These are phyloP conservation scores for Talaromyces thailandensis DNA, from an alignment of 495 filamentous ascomycete genomes.

Conservation along the genomic window DNA sequence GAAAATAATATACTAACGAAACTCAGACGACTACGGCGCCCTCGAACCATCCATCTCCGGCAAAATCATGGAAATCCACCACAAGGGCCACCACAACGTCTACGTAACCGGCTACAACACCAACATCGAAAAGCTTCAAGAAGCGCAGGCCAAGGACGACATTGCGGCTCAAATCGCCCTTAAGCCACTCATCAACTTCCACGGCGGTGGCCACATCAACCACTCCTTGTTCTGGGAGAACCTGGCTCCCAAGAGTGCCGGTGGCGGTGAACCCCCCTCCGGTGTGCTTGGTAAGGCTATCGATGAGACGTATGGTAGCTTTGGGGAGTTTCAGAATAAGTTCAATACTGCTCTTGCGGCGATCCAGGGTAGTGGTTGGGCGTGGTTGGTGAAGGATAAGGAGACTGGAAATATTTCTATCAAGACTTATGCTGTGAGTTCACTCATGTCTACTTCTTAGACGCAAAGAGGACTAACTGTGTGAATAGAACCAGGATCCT, in stretches of 20 bases:
- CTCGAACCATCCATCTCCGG: constrained; percentile 92
- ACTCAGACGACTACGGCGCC: constrained; percentile 72
- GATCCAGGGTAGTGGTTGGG: constrained; percentile 93
- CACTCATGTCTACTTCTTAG: not conserved
- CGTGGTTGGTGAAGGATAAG: constrained; percentile 84
- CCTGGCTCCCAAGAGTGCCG: constrained; percentile 60
- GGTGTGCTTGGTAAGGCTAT: constrained; percentile 62
- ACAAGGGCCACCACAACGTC: constrained; percentile 63
- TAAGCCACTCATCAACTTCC: constrained; percentile 88
- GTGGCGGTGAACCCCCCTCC: constrained; percentile 69
- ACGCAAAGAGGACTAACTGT: not conserved
- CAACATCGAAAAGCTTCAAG: constrained; percentile 47
- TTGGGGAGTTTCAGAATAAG: constrained; percentile 65
- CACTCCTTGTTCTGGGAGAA: constrained; percentile 94
- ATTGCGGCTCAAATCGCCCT: constrained; percentile 65
- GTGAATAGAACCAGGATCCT: constrained; percentile 73
- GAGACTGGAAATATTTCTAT: constrained; percentile 65
- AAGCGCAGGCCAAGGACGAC: constrained; percentile 41
- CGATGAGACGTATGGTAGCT: constrained; percentile 62
- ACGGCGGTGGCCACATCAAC: constrained; percentile 91
- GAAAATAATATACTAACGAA: not conserved
- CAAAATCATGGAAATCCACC: constrained; percentile 94
- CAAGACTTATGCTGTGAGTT: constrained; percentile 61
- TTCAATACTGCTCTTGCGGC: constrained; percentile 73
- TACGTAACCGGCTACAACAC: constrained; percentile 62